A percentile compares a stretch with the other conserved stretches of the same genome.
phyloP scores from a whole-genome alignment of 768 basidiomycete species.

The Russula vinacea region DNA sequence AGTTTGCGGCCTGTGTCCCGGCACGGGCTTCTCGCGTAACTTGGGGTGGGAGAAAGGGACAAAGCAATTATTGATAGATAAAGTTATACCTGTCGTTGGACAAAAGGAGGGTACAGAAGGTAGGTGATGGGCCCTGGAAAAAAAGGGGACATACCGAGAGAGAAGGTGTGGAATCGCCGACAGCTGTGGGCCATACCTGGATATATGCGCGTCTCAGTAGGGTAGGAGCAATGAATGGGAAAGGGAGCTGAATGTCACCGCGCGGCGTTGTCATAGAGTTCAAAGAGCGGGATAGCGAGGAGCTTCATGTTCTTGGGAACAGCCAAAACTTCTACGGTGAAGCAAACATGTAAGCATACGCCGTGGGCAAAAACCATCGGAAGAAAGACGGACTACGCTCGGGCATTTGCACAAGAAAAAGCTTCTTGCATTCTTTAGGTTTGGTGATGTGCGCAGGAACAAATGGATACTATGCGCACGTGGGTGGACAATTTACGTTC shows the following conservation, averaged over 20 bases:
- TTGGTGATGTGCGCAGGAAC: constrained; percentile 94
- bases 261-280: constrained; percentile 96
- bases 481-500: background rate
- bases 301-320: constrained; percentile 99
- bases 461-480: constrained; percentile 72
- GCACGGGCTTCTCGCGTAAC: background rate
- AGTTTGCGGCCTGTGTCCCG: background rate
- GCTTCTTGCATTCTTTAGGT: constrained; percentile 97
- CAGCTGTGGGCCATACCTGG: constrained; percentile 86
- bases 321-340: constrained; percentile 75
- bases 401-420: constrained; percentile 94
- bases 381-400: constrained; percentile 67
- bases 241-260: constrained; percentile 44
- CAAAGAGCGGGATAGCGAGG: constrained; percentile 92
- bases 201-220: background rate
- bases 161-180: constrained; percentile 91
- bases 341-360: background rate
- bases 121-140: constrained; percentile 5
- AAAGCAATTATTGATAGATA: constrained; percentile 28
- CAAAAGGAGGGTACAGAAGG: constrained; percentile 1
- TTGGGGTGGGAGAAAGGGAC: constrained; percentile 3
- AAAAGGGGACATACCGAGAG: constrained; percentile 55
- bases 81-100: constrained; percentile 38
- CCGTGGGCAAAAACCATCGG: background rate
- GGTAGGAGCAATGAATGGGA: background rate